Evolutionary conservation across 352 stramenopile genomes (phyloP), one percentile per base, ranked within the genome.

Genomic region (Phytophthora pisi): DNA sequence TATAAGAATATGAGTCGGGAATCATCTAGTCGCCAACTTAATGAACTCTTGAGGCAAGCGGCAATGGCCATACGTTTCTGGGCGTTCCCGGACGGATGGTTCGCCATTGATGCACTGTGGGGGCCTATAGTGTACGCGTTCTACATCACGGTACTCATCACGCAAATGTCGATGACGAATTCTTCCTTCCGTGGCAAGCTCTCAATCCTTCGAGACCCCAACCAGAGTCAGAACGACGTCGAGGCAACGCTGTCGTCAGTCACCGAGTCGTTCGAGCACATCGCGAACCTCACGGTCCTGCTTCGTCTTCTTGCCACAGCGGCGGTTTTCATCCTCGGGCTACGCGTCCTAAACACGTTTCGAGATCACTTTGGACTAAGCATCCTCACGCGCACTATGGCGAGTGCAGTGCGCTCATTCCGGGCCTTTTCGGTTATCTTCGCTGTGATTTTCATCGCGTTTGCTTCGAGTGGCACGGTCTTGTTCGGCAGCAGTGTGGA

Each of bases 401-500:
- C 73, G 0, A 72, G 69, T 46, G 75, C 80, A 18, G 56, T 92
- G 9, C 58, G 74, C 28, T 76, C 81, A 6, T 89, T 90, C 31
- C 45, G 47, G 5, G 77, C 72, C 1, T 89, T 92, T 38, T 81
- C 82, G 18, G 68, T 84, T 5, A 82, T 89, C 20, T 88, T 85
- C 28, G 31, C 74, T 2, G 71, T 92, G 6, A 72, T 85, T 45
- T 79, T 89, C 28, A 20, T 82, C 8, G 78, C 70, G 5, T 92
- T 89, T 51, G 66, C 72, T n/a, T 57, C 75, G 2, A 78, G 73
- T 18, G 84, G 81, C 1, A 77, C 68, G 0, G 54, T 92, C 8
- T 63, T 90, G 3, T 90, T 92, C 31, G 84, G 84, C 0, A 77
- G 75, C 38, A 79, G 78, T 18, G 76, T 87, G 5, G 51, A 77